Conservation (phyloP, 345 rosid species). For the Lepidium aucheri region DNA sequence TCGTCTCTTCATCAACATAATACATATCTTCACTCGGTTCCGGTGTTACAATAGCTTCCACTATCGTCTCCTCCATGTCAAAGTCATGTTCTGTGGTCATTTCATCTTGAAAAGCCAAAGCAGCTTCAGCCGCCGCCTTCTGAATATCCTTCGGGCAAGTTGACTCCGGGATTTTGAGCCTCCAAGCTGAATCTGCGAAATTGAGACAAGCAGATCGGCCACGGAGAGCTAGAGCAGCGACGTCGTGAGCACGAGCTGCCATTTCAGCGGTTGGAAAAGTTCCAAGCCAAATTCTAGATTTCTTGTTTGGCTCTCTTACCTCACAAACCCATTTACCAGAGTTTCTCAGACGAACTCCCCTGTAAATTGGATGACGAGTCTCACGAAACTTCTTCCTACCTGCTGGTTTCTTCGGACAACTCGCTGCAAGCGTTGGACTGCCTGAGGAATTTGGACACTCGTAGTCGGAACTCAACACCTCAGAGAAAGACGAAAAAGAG, state of each 20-base stretch:
- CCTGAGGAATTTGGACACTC: conserved; percentile 28
- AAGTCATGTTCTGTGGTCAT: background rate
- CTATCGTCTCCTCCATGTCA: background rate
- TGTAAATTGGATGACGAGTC: conserved; percentile 78
- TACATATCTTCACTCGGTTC: too few species aligned
- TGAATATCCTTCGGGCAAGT: conserved; percentile 52
- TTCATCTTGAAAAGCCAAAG: conserved; percentile 6
- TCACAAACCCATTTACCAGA: conserved; percentile 89
- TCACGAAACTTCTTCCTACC: conserved; percentile 82
- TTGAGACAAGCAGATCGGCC: conserved; percentile 72
- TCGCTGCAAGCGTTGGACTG: conserved; percentile 42
- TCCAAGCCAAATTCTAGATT: conserved; percentile 81
- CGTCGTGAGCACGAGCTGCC: conserved; percentile 96
- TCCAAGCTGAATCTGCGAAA: conserved; percentile 79
- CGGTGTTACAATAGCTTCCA: background rate
- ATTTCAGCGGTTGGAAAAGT: conserved; percentile 58
- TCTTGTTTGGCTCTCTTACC: conserved; percentile 73
- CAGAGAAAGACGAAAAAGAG: background rate
- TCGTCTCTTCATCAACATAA: too few species aligned
- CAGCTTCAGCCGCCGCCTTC: conserved; percentile 25
- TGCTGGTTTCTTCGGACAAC: conserved; percentile 59
- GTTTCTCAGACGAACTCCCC: conserved; percentile 59
- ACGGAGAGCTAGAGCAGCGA: conserved; percentile 64
- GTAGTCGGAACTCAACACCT: conserved; percentile 26
- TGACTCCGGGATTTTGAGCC: conserved; percentile 57